A percentile compares a stretch with the other conserved stretches of the same genome.
phyloP scores from a whole-genome alignment of 2,329 filamentous ascomycete genomes.

The Calonectria hawksworthii region DNA sequence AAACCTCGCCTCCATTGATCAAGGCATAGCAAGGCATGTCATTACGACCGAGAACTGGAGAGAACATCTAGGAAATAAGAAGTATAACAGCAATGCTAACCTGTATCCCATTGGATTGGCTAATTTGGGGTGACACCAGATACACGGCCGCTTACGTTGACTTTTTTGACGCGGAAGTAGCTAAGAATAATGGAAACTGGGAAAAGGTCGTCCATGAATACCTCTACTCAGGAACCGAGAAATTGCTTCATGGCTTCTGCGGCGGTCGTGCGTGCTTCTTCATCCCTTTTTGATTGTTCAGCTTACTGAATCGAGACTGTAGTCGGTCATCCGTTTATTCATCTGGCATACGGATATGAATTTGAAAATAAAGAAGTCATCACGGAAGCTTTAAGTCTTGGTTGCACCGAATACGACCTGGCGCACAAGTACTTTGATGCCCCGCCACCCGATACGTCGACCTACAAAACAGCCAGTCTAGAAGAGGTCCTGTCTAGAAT shows the following conservation, averaged over 20 bases:
- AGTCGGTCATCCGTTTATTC: slow-evolving; percentile 17
- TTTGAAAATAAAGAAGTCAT: neutral
- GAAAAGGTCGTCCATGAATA: slow-evolving; percentile 1
- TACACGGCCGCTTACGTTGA: slow-evolving; percentile 13
- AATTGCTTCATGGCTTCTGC: neutral
- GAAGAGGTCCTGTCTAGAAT: neutral
- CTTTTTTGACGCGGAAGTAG: slow-evolving; percentile 8
- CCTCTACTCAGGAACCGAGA: neutral
- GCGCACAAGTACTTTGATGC: neutral
- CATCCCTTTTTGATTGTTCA: neutral
- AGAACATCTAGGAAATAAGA: neutral
- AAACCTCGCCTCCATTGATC: neutral
- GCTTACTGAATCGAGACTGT: neutral
- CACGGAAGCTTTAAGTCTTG: neutral
- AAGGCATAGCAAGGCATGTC: neutral
- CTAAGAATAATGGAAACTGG: neutral
- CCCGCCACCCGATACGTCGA: neutral
- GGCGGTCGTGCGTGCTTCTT: neutral
- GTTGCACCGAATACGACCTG: neutral
- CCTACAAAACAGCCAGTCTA: neutral
- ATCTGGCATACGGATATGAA: slow-evolving; percentile 13
- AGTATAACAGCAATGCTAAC: neutral
- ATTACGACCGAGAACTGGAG: slow-evolving; percentile 7
- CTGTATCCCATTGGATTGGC: neutral
- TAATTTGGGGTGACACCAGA: neutral